Percentiles rank a stretch among this genome's conserved stretches.
Evolutionary conservation across 768 basidiomycete species (phyloP).

Genomic region (Kwoniella europaea): DNA sequence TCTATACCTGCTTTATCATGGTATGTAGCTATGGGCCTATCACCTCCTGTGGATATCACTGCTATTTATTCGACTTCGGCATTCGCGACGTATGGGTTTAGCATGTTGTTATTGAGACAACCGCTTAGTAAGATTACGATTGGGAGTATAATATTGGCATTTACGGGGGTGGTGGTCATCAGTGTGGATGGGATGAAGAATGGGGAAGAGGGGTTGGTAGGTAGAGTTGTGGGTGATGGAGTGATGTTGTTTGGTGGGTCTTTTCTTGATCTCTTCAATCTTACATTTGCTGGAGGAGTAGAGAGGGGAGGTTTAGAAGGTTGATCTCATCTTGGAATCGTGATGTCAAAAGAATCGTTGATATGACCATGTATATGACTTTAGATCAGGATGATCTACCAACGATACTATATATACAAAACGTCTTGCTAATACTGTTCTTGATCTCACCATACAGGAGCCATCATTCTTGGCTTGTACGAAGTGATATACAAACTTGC

Average conservation of each 20-base stretch:
- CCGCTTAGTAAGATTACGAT: conserved; percentile 75
- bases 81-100: conserved; percentile 87
- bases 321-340: too few relatives aligned
- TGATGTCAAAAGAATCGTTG: too few relatives aligned
- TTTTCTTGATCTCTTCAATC: neutral
- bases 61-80: conserved; percentile 84
- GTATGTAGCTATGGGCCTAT: conserved; percentile 41
- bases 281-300: too few relatives aligned
- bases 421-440: neutral
- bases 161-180: conserved; percentile 76
- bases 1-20: conserved; percentile 51
- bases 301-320: too few relatives aligned
- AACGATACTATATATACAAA: too few relatives aligned
- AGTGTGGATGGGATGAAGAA: conserved; percentile 67
- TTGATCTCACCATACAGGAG: conserved; percentile 31
- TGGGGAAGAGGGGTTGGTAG: conserved; percentile 56
- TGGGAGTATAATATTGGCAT: conserved; percentile 77
- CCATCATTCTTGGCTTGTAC: conserved; percentile 55
- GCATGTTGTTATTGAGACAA: conserved; percentile 61
- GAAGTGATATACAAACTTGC: conserved; percentile 58
- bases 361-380: too few relatives aligned
- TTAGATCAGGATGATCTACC: too few relatives aligned
- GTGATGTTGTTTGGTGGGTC: conserved; percentile 55
- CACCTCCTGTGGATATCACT: conserved; percentile 80
- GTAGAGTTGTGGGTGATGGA: conserved; percentile 47